A percentile compares a stretch with the other conserved stretches of the same genome.
Evolutionary conservation across 805 yeast genomes (phyloP).

Genomic region (Barnettozyma vustinii): DNA sequence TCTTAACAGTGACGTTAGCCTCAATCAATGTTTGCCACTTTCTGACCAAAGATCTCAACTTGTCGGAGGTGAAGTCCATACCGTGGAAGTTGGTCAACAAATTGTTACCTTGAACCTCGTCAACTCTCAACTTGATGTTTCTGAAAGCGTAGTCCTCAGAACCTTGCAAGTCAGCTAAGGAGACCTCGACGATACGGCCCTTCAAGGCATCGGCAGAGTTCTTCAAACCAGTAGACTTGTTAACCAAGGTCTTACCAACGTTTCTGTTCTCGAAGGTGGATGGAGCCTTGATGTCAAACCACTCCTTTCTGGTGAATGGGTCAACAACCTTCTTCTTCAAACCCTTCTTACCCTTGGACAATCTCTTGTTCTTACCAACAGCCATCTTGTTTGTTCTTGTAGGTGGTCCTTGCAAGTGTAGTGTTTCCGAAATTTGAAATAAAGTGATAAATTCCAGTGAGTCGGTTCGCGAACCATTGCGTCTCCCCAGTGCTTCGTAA

Average conservation of each 20-base stretch:
- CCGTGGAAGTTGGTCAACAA: slow-evolving; percentile 99
- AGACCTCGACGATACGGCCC: slow-evolving; percentile 95
- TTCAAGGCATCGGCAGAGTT: slow-evolving; percentile 97
- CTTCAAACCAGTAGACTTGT: slow-evolving; percentile 97
- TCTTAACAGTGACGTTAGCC: slow-evolving; percentile 97
- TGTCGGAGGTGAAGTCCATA: slow-evolving; percentile 95
- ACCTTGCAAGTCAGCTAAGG: slow-evolving; percentile 96
- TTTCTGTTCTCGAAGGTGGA: slow-evolving; percentile 97
- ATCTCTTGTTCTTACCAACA: slow-evolving; percentile 85
- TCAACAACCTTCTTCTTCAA: slow-evolving; percentile 98
- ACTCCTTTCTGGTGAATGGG: slow-evolving; percentile 99
- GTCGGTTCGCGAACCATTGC: slow-evolving; percentile 8
- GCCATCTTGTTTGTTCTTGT: slow-evolving; percentile 32
- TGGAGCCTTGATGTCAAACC: slow-evolving; percentile 99
- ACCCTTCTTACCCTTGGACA: slow-evolving; percentile 91
- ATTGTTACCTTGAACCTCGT: slow-evolving; percentile 98
- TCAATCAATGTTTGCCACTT: slow-evolving; percentile 98
- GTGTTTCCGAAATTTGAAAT: slow-evolving; percentile 2
- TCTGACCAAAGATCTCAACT: slow-evolving; percentile 95
- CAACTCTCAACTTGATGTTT: slow-evolving; percentile 96
- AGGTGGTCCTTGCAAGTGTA: neutral
- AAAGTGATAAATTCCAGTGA: slow-evolving; percentile 5
- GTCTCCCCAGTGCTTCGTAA: slow-evolving; percentile 9
- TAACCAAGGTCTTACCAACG: slow-evolving; percentile 97
- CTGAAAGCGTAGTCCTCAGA: slow-evolving; percentile 98